These are phyloP conservation scores for Solanum chilense DNA, from an alignment of 257 asterid genomes.

Conservation along the genomic window DNA sequence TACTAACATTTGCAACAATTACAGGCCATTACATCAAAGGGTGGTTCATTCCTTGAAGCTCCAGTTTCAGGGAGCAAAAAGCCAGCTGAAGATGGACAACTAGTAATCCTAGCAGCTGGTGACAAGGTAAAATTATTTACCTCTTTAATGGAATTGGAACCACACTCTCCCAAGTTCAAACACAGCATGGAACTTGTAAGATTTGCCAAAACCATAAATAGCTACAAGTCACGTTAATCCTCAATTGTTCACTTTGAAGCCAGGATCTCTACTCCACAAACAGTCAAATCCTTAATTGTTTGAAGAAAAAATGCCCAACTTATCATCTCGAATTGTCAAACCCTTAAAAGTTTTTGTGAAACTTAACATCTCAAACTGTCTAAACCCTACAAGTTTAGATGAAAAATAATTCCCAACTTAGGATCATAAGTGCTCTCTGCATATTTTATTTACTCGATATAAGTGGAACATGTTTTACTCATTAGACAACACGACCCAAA, in stretches of 20 bases:
- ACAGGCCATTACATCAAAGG: slow-evolving; percentile 75
- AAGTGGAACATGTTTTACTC: not conserved
- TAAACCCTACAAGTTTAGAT: not conserved
- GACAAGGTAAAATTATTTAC: slow-evolving; percentile 40
- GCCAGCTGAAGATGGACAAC: slow-evolving; percentile 98
- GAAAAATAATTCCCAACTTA: not conserved
- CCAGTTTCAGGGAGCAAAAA: slow-evolving; percentile 99
- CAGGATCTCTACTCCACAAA: not conserved
- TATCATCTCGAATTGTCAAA: not conserved
- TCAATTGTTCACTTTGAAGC: not conserved
- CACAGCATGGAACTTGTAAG: not conserved
- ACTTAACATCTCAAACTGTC: not conserved
- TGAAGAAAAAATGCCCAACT: not conserved
- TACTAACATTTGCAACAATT: not conserved
- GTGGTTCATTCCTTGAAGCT: slow-evolving; percentile 80
- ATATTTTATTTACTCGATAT: not conserved
- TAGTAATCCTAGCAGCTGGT: slow-evolving; percentile 96
- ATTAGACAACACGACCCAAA: not conserved
- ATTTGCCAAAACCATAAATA: not conserved
- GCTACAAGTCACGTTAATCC: not conserved
- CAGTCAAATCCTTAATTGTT: not conserved
- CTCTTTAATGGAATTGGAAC: not conserved
- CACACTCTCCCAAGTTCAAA: not conserved
- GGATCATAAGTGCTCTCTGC: not conserved
- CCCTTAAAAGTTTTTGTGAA: not conserved